Base-by-base conservation (phyloP, 176 grass and related monocot genomes). In the Calamus simplicifolius region DNA sequence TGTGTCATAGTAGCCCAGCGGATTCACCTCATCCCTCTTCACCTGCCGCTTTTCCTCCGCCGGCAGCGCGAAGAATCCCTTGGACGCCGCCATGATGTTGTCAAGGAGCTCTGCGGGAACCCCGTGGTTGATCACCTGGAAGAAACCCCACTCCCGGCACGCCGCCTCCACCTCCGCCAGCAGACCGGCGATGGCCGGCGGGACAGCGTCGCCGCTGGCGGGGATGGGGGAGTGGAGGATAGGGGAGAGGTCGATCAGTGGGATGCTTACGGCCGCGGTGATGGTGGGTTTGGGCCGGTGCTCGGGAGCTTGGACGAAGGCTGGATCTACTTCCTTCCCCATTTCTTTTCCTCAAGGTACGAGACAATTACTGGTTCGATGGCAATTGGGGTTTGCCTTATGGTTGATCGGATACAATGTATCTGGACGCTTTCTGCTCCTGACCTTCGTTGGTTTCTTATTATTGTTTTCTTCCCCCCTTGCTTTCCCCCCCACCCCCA, bases 91-190 rank as follows among this genome's bases (percentile, higher is more conserved):
- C 53, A 67, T 52, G 5, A 78, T 78, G 2, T 70, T 55, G 35
- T 76, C 64, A 68, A 82, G 31, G 19, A 69, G 25, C 52, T 62
- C 87, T 6, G 3, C 14, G 0, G 78, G 70, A 56, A 96, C 77
- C 14, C 87, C 78, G 50, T 90, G 92, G 53, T 85, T 77, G 14
- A 88, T 71, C 57, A 87, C 91, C 54, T 87, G 75, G 64, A 96
- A 96, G 83, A 96, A 96, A 17, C 87, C 83, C 92, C 87, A 96
- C 1, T 90, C 87, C 16, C 38, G 54, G 77, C 92, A 82, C 31
- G 87, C 92, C n/a, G 27, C 69, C 56, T 71, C 68, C 61, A 96
- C 91, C 83, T 79, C 60, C 21, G 71, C 69, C 5, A 80, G 61
- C 4, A 90, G 77, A 16, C 2, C 7, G 52, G 14, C 29, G 29